phyloP scores from a whole-genome alignment of 2,329 filamentous ascomycete species.

The Neonectria magnoliae region DNA sequence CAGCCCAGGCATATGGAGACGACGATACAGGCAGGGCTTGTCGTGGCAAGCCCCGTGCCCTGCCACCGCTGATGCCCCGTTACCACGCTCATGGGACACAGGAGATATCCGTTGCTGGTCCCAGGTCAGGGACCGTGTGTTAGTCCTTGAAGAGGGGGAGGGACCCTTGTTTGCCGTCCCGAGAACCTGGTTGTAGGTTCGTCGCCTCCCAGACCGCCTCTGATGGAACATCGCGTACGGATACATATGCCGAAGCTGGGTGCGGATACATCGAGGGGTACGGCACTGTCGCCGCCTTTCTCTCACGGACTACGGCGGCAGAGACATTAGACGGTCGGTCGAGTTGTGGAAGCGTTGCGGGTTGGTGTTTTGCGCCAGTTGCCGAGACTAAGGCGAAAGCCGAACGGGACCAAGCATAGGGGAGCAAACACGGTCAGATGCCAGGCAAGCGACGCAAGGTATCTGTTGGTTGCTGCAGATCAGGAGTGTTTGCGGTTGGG shows the following conservation, averaged over 20 bases:
- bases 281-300: neutral
- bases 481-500: neutral
- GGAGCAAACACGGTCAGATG: neutral
- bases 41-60: neutral
- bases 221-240: neutral
- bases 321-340: constrained; percentile 11
- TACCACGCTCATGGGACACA: neutral
- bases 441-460: neutral
- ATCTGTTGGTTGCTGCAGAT: constrained; percentile 1
- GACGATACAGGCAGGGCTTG: constrained; percentile 5
- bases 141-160: neutral
- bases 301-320: neutral
- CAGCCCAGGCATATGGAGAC: constrained; percentile 18
- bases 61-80: neutral
- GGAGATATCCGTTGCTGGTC: constrained; percentile 14
- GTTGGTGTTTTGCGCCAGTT: constrained; percentile 10
- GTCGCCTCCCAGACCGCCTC: neutral
- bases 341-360: constrained; percentile 19
- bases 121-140: constrained; percentile 17
- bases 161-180: constrained; percentile 32
- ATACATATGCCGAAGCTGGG: neutral
- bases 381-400: neutral
- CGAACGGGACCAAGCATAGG: neutral
- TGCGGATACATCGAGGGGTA: neutral
- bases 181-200: constrained; percentile 28